phyloP scores from a whole-genome alignment of 1,139 yeast species.

The Blastobotrys illinoisensis region DNA sequence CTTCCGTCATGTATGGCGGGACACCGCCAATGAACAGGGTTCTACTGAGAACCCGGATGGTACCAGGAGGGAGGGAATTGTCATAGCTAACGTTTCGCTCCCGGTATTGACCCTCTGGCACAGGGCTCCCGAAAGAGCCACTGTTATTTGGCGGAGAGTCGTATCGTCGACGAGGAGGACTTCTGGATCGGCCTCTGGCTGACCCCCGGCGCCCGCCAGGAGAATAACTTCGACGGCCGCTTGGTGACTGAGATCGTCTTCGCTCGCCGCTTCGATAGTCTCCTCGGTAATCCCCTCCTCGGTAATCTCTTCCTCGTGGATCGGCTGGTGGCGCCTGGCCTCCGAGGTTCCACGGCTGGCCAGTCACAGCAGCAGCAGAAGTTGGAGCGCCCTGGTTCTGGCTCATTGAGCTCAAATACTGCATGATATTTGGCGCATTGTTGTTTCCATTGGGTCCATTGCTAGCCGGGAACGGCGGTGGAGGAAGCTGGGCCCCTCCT shows the following conservation, averaged over 20 bases:
- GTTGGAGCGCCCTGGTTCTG: conserved; percentile 8
- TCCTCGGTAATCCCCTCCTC: background rate
- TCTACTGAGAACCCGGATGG: conserved; percentile 78
- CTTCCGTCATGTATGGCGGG: conserved; percentile 74
- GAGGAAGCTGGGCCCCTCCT: conserved; percentile 9
- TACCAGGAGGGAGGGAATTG: conserved; percentile 66
- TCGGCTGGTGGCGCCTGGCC: conserved; percentile 7
- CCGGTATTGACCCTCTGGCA: conserved; percentile 1
- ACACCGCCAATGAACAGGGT: conserved; percentile 94
- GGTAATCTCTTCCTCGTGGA: conserved; percentile 3
- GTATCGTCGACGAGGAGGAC: conserved; percentile 1
- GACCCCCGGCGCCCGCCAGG: background rate
- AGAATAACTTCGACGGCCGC: background rate
- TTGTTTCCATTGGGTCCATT: background rate
- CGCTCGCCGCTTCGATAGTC: background rate
- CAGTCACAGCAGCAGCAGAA: background rate
- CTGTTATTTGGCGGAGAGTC: background rate
- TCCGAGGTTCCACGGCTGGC: conserved; percentile 9
- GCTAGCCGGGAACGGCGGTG: background rate
- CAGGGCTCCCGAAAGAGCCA: background rate
- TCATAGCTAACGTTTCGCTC: conserved; percentile 47
- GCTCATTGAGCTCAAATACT: conserved; percentile 1
- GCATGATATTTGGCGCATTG: background rate
- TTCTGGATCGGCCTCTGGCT: background rate
- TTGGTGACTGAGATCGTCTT: conserved; percentile 2